These are phyloP conservation scores for Leccinum griseonigrum DNA, from an alignment of 1,284 basidiomycete genomes.

Conservation along the genomic window DNA sequence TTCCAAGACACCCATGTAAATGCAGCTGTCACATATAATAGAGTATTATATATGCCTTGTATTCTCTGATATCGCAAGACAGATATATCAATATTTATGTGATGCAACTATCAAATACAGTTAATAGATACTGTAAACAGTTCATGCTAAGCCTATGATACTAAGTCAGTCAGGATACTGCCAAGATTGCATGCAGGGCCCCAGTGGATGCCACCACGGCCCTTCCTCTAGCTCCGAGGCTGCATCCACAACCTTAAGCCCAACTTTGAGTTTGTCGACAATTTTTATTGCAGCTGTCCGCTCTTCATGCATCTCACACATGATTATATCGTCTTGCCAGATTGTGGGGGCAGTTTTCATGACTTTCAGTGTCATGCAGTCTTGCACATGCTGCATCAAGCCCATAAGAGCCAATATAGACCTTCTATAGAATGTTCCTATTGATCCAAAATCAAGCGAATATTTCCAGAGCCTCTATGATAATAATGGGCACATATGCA, in stretches of 20 bases:
- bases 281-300: not conserved
- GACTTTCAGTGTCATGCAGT: not conserved
- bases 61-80: no score
- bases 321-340: not conserved
- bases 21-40: no score
- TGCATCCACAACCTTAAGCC: not conserved
- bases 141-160: no score
- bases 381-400: not conserved
- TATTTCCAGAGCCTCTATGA: not conserved
- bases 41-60: no score
- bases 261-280: not conserved
- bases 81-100: no score
- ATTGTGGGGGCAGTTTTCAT: not conserved
- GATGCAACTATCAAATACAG: no score
- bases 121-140: no score
- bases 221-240: not conserved
- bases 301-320: not conserved
- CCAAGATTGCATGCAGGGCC: not conserved
- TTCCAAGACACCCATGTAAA: no score
- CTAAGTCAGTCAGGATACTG: no score
- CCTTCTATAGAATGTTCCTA: not conserved
- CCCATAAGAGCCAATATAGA: not conserved
- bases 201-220: not conserved
- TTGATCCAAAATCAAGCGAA: not conserved
- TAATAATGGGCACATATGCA: not conserved